These are phyloP conservation scores for Bretziella fagacearum DNA, from an alignment of 2,329 filamentous ascomycete species.

Conservation along the genomic window DNA sequence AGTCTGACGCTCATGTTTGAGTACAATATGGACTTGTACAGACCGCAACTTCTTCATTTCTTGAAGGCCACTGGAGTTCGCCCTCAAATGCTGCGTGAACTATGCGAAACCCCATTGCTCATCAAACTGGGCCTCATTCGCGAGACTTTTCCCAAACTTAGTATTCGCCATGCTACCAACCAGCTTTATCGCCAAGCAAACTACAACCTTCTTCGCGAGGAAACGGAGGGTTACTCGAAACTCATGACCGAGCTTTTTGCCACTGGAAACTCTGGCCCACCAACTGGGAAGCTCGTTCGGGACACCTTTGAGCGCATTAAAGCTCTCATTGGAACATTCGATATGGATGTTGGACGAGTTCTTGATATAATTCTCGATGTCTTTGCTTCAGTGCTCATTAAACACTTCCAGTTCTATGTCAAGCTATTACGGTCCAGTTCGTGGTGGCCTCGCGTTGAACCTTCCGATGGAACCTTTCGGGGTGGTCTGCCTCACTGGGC, in stretches of 20 bases:
- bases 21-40: conserved; percentile 37
- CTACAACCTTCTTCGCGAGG: conserved; percentile 88
- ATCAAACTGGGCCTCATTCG: conserved; percentile 64
- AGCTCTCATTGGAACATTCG: conserved; percentile 88
- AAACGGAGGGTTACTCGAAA: conserved; percentile 93
- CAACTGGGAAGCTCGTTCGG: conserved; percentile 58
- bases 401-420: conserved; percentile 85
- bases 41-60: conserved; percentile 44
- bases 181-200: conserved; percentile 89
- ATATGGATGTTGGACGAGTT: conserved; percentile 86
- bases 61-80: conserved; percentile 58
- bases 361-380: conserved; percentile 91
- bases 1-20: conserved; percentile 66
- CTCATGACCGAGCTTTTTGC: conserved; percentile 91
- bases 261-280: conserved; percentile 56
- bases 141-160: conserved; percentile 66
- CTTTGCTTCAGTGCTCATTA: conserved; percentile 82
- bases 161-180: conserved; percentile 81
- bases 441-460: conserved; percentile 72
- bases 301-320: conserved; percentile 86
- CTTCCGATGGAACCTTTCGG: conserved; percentile 25
- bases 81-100: conserved; percentile 54
- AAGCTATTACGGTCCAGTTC: conserved; percentile 82
- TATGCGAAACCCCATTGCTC: conserved; percentile 65
- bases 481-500: conserved; percentile 75